Evolutionary conservation across 441 rosid genomes (phyloP).

Genomic region (Adansonia grandidieri): DNA sequence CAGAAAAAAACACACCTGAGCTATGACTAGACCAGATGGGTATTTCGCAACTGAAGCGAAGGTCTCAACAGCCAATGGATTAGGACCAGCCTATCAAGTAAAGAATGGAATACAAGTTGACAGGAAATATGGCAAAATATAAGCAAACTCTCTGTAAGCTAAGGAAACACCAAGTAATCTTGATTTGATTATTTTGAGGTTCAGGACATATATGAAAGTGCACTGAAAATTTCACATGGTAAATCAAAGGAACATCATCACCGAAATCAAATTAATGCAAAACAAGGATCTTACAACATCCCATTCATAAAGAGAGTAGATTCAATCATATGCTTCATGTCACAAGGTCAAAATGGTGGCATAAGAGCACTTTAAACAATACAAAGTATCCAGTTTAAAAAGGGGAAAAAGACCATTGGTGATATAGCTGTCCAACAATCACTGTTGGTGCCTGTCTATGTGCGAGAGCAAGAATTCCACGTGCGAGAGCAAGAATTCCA

Average conservation of each 20-base stretch:
- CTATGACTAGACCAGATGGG: conserved; percentile 76
- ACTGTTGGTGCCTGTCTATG: background rate
- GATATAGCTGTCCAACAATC: conserved; percentile 3
- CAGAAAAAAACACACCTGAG: conserved; percentile 57
- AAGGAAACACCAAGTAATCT: conserved; percentile 1
- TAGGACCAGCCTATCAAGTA: conserved; percentile 74
- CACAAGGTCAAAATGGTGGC: background rate
- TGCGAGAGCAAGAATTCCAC: too few relatives aligned
- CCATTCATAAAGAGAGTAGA: conserved; percentile 15
- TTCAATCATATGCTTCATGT: conserved; percentile 16
- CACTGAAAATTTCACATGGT: background rate
- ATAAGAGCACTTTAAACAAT: background rate
- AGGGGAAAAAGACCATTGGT: background rate
- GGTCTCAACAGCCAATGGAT: conserved; percentile 87
- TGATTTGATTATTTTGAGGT: conserved; percentile 16
- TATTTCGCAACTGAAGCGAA: conserved; percentile 86
- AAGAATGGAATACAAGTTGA: conserved; percentile 30
- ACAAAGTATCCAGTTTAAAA: background rate
- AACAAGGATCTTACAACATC: conserved; percentile 5
- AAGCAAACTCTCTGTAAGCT: conserved; percentile 14
- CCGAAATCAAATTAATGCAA: background rate
- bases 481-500: conserved; percentile 2
- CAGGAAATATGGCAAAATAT: conserved; percentile 16
- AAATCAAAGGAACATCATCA: background rate
- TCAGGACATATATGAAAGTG: background rate